Percentiles rank a stretch among this genome's conserved stretches.
phyloP scores from a whole-genome alignment of 164 flowering plant species.

The Magnolia sinica region DNA sequence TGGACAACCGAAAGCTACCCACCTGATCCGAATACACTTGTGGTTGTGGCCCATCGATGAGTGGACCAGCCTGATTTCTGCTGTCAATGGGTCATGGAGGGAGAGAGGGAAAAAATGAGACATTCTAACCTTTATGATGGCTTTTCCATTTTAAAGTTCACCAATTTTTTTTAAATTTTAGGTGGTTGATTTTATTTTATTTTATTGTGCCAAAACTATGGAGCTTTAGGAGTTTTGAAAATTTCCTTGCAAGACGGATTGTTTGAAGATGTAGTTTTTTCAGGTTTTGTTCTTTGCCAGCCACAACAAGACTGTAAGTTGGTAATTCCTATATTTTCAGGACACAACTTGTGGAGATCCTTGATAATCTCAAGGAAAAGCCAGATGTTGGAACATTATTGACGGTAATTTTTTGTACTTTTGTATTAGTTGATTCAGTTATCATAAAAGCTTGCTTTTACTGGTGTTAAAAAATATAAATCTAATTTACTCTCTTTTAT shows the following conservation, averaged over 20 bases:
- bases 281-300: not conserved
- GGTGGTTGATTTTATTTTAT: no score
- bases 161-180: no score
- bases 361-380: slow-evolving; percentile 75
- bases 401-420: slow-evolving; percentile 42
- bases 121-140: no score
- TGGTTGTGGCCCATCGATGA: no score
- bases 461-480: not conserved
- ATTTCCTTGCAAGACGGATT: not conserved
- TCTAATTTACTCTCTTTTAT: not conserved
- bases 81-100: no score
- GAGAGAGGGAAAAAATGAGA: no score
- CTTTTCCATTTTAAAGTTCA: no score
- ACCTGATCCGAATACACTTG: no score
- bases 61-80: no score
- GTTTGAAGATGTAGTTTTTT: not conserved
- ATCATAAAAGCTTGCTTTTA: not conserved
- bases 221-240: no score
- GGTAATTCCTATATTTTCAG: slow-evolving; percentile 33
- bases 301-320: not conserved
- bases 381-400: slow-evolving; percentile 92
- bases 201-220: no score
- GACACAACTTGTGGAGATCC: slow-evolving; percentile 82
- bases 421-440: not conserved
- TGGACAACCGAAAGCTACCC: no score